Evolutionary conservation across 148 eudicot species (phyloP).

Genomic region (Cornus suecica): DNA sequence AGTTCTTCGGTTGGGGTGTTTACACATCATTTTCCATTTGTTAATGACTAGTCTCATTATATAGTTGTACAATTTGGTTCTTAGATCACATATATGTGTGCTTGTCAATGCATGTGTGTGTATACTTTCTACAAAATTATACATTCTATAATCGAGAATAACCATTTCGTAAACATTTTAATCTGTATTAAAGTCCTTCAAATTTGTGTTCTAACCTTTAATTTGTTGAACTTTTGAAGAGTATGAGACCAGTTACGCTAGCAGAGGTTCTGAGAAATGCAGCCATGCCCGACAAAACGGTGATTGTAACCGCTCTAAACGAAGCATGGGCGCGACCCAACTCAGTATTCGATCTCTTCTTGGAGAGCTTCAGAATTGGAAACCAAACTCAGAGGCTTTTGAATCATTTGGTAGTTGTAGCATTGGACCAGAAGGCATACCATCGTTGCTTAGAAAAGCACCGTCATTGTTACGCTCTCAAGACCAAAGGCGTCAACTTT

Average conservation of each 20-base stretch:
- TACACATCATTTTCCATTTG: too few species aligned
- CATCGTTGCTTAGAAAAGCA: slow-evolving; percentile 27
- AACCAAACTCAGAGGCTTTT: slow-evolving; percentile 19
- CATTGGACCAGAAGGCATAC: slow-evolving; percentile 37
- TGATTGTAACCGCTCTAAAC: slow-evolving; percentile 35
- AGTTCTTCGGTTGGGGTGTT: too few species aligned
- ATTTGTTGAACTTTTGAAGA: background rate
- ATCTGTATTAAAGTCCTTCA: too few species aligned
- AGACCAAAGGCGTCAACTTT: slow-evolving; percentile 22
- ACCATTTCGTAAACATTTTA: too few species aligned
- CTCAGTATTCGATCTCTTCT: slow-evolving; percentile 33
- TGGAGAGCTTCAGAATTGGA: slow-evolving; percentile 40
- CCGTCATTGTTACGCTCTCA: slow-evolving; percentile 29
- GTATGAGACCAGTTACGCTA: background rate
- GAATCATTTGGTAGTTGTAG: slow-evolving; percentile 28
- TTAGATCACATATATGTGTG: too few species aligned
- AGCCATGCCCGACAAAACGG: slow-evolving; percentile 27
- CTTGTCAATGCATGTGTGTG: too few species aligned
- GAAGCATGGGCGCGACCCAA: slow-evolving; percentile 38
- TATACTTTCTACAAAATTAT: too few species aligned
- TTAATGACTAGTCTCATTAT: too few species aligned
- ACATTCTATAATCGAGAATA: too few species aligned
- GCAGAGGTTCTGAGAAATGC: slow-evolving; percentile 20
- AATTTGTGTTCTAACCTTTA: background rate
- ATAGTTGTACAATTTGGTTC: too few species aligned